Evolutionary conservation across 2,329 filamentous ascomycete genomes (phyloP).

Genomic region (Aspergillus sp.): DNA sequence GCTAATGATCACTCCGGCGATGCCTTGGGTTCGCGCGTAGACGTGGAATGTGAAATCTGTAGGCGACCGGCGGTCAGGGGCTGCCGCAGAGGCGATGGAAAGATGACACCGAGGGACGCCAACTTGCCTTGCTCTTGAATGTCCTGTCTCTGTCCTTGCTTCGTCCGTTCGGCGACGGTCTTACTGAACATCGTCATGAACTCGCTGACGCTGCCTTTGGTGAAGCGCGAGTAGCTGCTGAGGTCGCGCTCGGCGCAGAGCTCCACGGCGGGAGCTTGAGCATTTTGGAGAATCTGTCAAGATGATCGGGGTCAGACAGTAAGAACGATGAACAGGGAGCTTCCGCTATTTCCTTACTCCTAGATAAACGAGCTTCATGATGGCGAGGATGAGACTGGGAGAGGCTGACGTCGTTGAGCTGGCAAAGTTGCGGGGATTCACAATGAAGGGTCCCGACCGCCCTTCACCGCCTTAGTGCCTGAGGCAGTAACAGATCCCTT

Average conservation of each 20-base stretch:
- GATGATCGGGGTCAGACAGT: neutral
- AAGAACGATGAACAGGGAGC: slow-evolving; percentile 7
- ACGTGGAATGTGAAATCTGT: slow-evolving; percentile 63
- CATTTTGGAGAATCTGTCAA: slow-evolving; percentile 77
- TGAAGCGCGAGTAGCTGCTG: slow-evolving; percentile 76
- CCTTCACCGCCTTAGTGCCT: slow-evolving; percentile 7
- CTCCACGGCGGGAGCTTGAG: slow-evolving; percentile 73
- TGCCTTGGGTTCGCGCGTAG: slow-evolving; percentile 69
- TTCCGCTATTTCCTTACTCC: slow-evolving; percentile 61
- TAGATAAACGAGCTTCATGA: slow-evolving; percentile 86
- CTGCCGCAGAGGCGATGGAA: neutral
- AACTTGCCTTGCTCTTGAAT: slow-evolving; percentile 59
- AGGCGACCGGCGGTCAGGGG: slow-evolving; percentile 11
- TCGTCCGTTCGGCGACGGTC: slow-evolving; percentile 83
- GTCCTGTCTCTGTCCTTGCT: slow-evolving; percentile 78
- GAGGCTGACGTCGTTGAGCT: slow-evolving; percentile 19
- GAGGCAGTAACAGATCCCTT: neutral
- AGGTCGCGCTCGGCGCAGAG: slow-evolving; percentile 76
- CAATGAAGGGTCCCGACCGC: neutral
- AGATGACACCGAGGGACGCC: neutral
- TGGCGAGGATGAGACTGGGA: slow-evolving; percentile 38
- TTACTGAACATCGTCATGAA: slow-evolving; percentile 86
- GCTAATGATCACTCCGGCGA: slow-evolving; percentile 75
- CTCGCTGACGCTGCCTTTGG: slow-evolving; percentile 60
- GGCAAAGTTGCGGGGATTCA: slow-evolving; percentile 5